These are phyloP conservation scores for Emmonsia crescens DNA, from an alignment of 2,329 filamentous ascomycete species.

Conservation along the genomic window DNA sequence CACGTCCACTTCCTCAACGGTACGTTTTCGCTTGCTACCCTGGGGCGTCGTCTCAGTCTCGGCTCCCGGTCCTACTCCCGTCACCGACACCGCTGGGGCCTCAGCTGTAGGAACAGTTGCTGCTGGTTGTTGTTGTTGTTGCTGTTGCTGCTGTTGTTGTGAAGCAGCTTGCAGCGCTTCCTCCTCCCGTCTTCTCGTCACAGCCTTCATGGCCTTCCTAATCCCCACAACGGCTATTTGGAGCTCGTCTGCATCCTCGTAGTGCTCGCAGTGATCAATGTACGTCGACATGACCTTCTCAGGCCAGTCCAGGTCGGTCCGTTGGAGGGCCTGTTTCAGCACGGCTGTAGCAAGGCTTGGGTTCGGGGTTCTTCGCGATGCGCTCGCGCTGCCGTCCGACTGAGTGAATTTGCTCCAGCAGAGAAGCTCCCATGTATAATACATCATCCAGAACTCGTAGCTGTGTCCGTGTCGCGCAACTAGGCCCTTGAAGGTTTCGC, in stretches of 20 bases:
- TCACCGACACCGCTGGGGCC: slow-evolving; percentile 16
- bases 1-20: slow-evolving; percentile 39
- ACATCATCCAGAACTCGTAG: slow-evolving; percentile 88
- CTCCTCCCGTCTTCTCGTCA: slow-evolving; percentile 53
- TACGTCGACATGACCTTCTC: slow-evolving; percentile 40
- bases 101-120: slow-evolving; percentile 15
- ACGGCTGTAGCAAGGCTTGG: slow-evolving; percentile 66
- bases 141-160: slow-evolving; percentile 18
- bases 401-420: slow-evolving; percentile 50
- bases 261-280: slow-evolving; percentile 62
- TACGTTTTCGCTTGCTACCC: slow-evolving; percentile 62
- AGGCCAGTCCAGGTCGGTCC: slow-evolving; percentile 40
- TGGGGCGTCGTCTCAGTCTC: slow-evolving; percentile 21
- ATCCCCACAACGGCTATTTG: slow-evolving; percentile 63
- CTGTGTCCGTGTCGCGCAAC: slow-evolving; percentile 59
- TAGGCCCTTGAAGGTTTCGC: slow-evolving; percentile 65
- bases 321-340: slow-evolving; percentile 57
- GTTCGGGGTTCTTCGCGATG: slow-evolving; percentile 47
- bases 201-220: slow-evolving; percentile 54
- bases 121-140: slow-evolving; percentile 2
- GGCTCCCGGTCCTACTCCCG: slow-evolving; percentile 19
- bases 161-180: slow-evolving; percentile 50
- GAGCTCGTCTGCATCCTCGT: slow-evolving; percentile 67
- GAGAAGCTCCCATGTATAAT: slow-evolving; percentile 85
- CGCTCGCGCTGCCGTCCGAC: slow-evolving; percentile 42